These are phyloP conservation scores for Lactarius evosmus DNA, from an alignment of 768 basidiomycete genomes.

Conservation along the genomic window DNA sequence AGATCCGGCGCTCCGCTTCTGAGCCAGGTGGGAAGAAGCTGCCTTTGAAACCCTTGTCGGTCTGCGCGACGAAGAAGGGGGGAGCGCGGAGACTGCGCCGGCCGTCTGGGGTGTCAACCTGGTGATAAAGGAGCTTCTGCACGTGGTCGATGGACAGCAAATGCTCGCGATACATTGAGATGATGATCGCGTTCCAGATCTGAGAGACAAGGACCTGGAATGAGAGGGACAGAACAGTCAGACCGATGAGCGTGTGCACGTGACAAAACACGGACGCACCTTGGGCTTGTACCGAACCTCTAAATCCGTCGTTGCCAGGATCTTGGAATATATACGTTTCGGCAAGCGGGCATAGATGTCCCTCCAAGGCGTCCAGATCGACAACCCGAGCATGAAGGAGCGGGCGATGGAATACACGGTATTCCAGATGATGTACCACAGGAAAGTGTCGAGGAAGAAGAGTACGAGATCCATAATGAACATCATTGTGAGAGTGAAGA, in stretches of 20 bases:
- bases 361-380: constrained; percentile 99
- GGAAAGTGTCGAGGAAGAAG: constrained; percentile 98
- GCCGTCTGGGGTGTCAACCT: constrained; percentile 84
- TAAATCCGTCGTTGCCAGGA: constrained; percentile 92
- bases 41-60: constrained; percentile 77
- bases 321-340: constrained; percentile 94
- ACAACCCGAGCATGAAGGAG: constrained; percentile 86
- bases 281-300: constrained; percentile 99
- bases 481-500: constrained; percentile 96
- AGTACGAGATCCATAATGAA: constrained; percentile 96
- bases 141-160: constrained; percentile 98
- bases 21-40: constrained; percentile 93
- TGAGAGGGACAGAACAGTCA: background rate
- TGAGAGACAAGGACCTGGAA: constrained; percentile 90
- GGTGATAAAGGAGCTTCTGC: constrained; percentile 96
- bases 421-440: constrained; percentile 99
- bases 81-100: constrained; percentile 92
- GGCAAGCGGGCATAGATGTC: constrained; percentile 95
- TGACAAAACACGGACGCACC: constrained; percentile 44
- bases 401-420: constrained; percentile 87
- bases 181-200: constrained; percentile 99
- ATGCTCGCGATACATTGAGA: constrained; percentile 99
- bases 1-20: constrained; percentile 96
- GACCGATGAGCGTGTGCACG: no score
- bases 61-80: constrained; percentile 96